Evolutionary conservation across 208 protist genomes (phyloP).

Genomic region (Borovskyia barvae): DNA sequence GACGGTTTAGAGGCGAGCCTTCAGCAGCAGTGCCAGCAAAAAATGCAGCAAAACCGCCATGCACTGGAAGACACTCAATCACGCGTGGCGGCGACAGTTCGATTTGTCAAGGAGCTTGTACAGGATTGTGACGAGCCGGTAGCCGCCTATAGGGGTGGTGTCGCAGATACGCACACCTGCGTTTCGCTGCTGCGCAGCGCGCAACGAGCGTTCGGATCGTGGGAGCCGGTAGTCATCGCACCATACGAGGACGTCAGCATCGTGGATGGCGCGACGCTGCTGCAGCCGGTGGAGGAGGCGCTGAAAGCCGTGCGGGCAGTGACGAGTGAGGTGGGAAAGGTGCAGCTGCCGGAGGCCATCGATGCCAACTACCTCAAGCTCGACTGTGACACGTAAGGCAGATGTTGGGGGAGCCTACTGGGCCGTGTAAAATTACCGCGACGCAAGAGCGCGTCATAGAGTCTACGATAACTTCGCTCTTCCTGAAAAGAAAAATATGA

Average conservation of each 20-base stretch:
- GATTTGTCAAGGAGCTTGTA: slow-evolving; percentile 41
- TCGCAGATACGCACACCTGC: slow-evolving; percentile 26
- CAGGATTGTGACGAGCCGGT: slow-evolving; percentile 39
- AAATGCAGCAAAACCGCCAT: slow-evolving; percentile 22
- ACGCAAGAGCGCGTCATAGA: too few relatives aligned
- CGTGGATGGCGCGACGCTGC: slow-evolving; percentile 26
- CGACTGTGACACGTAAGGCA: slow-evolving; percentile 33
- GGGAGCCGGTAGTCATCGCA: slow-evolving; percentile 47
- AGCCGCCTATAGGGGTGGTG: slow-evolving; percentile 32
- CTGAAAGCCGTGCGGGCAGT: slow-evolving; percentile 23
- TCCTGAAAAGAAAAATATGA: too few relatives aligned
- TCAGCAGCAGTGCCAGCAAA: slow-evolving; percentile 30
- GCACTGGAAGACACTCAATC: slow-evolving; percentile 28
- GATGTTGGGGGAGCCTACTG: too few relatives aligned
- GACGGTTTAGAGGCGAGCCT: slow-evolving; percentile 45
- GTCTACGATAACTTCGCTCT: too few relatives aligned
- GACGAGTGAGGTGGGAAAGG: slow-evolving; percentile 23
- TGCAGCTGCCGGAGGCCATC: slow-evolving; percentile 71
- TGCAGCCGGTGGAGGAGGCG: slow-evolving; percentile 34
- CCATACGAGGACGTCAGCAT: slow-evolving; percentile 37
- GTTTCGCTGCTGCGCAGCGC: slow-evolving; percentile 40
- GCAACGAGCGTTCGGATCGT: slow-evolving; percentile 56
- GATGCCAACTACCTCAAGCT: slow-evolving; percentile 77
- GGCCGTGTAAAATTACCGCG: neutral
- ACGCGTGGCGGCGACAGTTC: slow-evolving; percentile 42